Evolutionary conservation across 2,329 filamentous ascomycete species (phyloP).

Genomic region (Ascocoryne sarcoides): DNA sequence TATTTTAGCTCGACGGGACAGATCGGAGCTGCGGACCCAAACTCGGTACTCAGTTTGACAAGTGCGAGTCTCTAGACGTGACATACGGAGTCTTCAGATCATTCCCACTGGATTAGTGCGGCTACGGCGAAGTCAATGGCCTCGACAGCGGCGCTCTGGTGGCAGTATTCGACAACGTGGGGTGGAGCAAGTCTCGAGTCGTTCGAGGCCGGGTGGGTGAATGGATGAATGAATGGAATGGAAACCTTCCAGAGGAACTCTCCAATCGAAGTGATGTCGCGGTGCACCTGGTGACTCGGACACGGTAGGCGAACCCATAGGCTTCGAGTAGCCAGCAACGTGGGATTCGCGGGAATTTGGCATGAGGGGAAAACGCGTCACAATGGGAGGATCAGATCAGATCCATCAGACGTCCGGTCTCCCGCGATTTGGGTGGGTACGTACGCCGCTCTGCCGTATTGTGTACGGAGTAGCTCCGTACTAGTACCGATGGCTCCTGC

Average conservation of each 20-base stretch:
- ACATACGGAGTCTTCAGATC: not conserved
- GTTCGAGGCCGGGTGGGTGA: not conserved
- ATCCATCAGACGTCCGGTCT: too few species aligned
- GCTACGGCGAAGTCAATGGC: not conserved
- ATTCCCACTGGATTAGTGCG: too few species aligned
- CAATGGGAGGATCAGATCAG: too few species aligned
- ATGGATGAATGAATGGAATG: too few species aligned
- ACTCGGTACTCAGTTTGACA: not conserved
- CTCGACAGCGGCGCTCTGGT: slow-evolving; percentile 24
- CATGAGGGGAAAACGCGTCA: too few species aligned
- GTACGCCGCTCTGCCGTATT: too few species aligned
- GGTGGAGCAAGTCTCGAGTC: slow-evolving; percentile 19
- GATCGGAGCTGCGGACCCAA: slow-evolving; percentile 13
- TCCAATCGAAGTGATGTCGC: not conserved
- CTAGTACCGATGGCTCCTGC: too few species aligned
- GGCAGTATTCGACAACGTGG: slow-evolving; percentile 33
- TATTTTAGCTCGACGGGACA: slow-evolving; percentile 6
- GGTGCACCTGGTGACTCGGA: not conserved
- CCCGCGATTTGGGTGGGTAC: too few species aligned
- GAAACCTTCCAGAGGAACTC: too few species aligned
- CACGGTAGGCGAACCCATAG: not conserved
- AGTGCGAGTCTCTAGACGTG: not conserved
- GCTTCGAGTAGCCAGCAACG: not conserved
- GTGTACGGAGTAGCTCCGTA: too few species aligned
- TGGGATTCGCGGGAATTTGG: not conserved